Base-by-base conservation (phyloP, 805 yeast species). In the Saccharomycopsis malanga region DNA sequence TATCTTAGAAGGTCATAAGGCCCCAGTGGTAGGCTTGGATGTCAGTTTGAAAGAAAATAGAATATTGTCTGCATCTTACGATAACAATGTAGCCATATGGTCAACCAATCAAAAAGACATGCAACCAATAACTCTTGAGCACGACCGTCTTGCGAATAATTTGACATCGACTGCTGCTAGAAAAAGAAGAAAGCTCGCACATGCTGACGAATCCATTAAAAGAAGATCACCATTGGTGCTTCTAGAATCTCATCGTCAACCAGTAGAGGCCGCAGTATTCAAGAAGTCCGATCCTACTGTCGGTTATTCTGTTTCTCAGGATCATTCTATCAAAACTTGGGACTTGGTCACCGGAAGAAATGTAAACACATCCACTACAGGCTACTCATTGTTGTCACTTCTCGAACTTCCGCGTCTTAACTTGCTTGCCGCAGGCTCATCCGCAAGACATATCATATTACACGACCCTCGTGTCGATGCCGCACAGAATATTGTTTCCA, bases 261-360 rank as follows among this genome's bases (percentile, higher is more conserved):
- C 98, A 2, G 97, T 91, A 20, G 93, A 87, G 59, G 94, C 76
- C 34, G 84, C 87, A 21, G 71, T 77, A 12, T 87, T 88, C 61
- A 95, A 86, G 58, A 60, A 70, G 2, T 67, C 69, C 18, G 98
- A 91, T 63, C 54, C 72, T 39, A 76, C 94, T 0, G 95, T 91
- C 4, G 95, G 83, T 9, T 91, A 93, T 65, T 87, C 98, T 0
- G 96, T 86, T 1, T 84, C 97, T 4, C 96, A 88, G 63, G 98
- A 93, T 67, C 98, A 93, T 62, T 79, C 95, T 0, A 79, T 93
- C 54, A 84, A 85, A 59, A 93, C 98, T 0, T 93, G 98, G 98
- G 98, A 93, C 70, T 70, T 93, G 58, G 84, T 87, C 15, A 89
- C 97, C 2, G 71, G 85, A 10, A 76, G 86, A 54, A 79, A 87